Conservation (phyloP, 2,329 filamentous ascomycete species). For the Laburnicola sp. region DNA sequence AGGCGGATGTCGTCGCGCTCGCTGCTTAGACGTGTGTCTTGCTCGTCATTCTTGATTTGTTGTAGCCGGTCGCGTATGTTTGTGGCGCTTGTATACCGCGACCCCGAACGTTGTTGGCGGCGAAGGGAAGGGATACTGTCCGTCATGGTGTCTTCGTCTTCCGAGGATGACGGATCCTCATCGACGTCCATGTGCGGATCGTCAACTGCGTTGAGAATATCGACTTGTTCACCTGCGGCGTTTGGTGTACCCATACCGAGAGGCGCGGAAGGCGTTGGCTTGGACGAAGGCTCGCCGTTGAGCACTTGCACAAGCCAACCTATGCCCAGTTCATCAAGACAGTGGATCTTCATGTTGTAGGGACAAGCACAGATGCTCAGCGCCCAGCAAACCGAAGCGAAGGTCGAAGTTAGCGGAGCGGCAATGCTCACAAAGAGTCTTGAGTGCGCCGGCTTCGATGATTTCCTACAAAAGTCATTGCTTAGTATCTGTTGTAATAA, state of each 20-base stretch:
- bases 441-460: slow-evolving; percentile 72
- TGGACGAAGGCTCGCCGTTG: slow-evolving; percentile 56
- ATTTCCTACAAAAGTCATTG: slow-evolving; percentile 65
- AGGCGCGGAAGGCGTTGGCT: slow-evolving; percentile 41
- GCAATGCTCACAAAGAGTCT: slow-evolving; percentile 79
- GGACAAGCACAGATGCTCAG: slow-evolving; percentile 80
- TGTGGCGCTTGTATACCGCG: slow-evolving; percentile 39
- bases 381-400: slow-evolving; percentile 82
- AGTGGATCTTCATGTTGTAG: slow-evolving; percentile 74
- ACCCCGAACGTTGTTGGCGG: slow-evolving; percentile 42
- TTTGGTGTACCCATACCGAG: slow-evolving; percentile 60
- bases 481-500: no score
- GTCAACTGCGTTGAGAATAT: slow-evolving; percentile 59
- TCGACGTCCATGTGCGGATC: slow-evolving; percentile 49
- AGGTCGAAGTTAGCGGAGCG: slow-evolving; percentile 78
- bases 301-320: slow-evolving; percentile 82
- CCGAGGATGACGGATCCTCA: slow-evolving; percentile 39
- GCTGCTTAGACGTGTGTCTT: slow-evolving; percentile 67
- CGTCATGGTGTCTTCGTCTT: slow-evolving; percentile 53
- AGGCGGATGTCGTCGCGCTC: slow-evolving; percentile 79
- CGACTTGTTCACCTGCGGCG: slow-evolving; percentile 62
- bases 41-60: slow-evolving; percentile 63
- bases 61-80: slow-evolving; percentile 48
- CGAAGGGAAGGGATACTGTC: slow-evolving; percentile 49
- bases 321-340: slow-evolving; percentile 74